phyloP scores from a whole-genome alignment of 352 stramenopile species.

The Phytophthora europaea region DNA sequence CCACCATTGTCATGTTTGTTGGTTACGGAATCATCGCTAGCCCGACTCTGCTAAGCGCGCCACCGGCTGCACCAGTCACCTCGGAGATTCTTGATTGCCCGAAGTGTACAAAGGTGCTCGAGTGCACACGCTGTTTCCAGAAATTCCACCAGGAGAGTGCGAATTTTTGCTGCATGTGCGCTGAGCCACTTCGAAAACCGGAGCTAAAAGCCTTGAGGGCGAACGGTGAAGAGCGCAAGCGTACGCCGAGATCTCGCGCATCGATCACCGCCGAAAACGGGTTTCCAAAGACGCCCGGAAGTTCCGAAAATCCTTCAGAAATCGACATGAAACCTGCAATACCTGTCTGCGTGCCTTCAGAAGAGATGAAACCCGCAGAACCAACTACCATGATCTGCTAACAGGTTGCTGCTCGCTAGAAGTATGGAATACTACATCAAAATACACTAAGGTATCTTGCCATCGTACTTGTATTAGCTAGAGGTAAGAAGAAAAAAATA shows the following conservation, averaged over 20 bases:
- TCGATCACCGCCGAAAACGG: slow-evolving; percentile 20
- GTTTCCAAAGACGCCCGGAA: slow-evolving; percentile 4
- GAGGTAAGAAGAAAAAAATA: too few species aligned
- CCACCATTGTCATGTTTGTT: slow-evolving; percentile 85
- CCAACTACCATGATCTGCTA: slow-evolving; percentile 26
- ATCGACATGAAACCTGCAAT: slow-evolving; percentile 27
- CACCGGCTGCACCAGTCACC: slow-evolving; percentile 21
- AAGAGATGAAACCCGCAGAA: slow-evolving; percentile 21
- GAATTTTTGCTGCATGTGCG: slow-evolving; percentile 82
- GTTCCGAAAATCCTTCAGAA: neutral
- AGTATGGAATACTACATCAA: neutral
- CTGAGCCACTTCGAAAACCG: slow-evolving; percentile 60
- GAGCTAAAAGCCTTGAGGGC: slow-evolving; percentile 59
- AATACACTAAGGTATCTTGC: neutral
- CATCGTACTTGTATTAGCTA: too few species aligned
- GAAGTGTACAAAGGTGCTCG: slow-evolving; percentile 57
- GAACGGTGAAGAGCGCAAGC: slow-evolving; percentile 50
- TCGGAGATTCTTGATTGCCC: slow-evolving; percentile 31
- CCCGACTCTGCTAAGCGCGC: slow-evolving; percentile 62
- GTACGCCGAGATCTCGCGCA: slow-evolving; percentile 53
- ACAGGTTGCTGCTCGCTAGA: neutral
- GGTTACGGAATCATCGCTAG: slow-evolving; percentile 89
- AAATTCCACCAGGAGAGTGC: slow-evolving; percentile 82
- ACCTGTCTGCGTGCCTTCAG: slow-evolving; percentile 1
- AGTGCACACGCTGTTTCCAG: slow-evolving; percentile 77